phyloP scores from a whole-genome alignment of 805 yeast species.

The Limtongia smithiae region DNA sequence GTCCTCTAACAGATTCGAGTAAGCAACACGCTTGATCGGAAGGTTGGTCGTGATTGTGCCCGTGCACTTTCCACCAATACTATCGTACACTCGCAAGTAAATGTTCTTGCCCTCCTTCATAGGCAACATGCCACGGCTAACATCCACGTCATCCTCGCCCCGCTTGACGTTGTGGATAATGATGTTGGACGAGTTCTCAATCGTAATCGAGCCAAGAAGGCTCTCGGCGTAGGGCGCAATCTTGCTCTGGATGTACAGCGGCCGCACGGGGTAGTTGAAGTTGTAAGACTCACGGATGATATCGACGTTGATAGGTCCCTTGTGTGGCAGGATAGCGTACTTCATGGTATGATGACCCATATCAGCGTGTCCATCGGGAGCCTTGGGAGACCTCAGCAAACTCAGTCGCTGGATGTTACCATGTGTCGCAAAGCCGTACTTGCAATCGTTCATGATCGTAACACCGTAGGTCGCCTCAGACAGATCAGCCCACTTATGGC shows the following conservation, averaged over 20 bases:
- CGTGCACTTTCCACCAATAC: slow-evolving; percentile 72
- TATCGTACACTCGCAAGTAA: slow-evolving; percentile 75
- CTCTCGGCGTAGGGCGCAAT: slow-evolving; percentile 27
- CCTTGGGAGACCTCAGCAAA: slow-evolving; percentile 82
- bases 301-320: slow-evolving; percentile 54
- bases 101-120: slow-evolving; percentile 46
- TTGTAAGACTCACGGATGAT: slow-evolving; percentile 74
- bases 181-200: slow-evolving; percentile 55
- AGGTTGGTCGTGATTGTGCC: slow-evolving; percentile 51
- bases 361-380: slow-evolving; percentile 92
- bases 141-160: slow-evolving; percentile 72
- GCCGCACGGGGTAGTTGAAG: slow-evolving; percentile 58
- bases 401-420: slow-evolving; percentile 90
- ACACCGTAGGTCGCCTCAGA: slow-evolving; percentile 87
- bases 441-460: slow-evolving; percentile 73
- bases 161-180: slow-evolving; percentile 77
- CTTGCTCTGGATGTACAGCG: slow-evolving; percentile 27
- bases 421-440: slow-evolving; percentile 89
- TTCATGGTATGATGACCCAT: slow-evolving; percentile 83
- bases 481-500: slow-evolving; percentile 89
- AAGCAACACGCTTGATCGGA: slow-evolving; percentile 53
- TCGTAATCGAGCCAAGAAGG: slow-evolving; percentile 37
- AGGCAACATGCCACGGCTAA: slow-evolving; percentile 41
- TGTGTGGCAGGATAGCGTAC: slow-evolving; percentile 82
- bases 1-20: slow-evolving; percentile 44